Base-by-base conservation (phyloP, 2,329 filamentous ascomycete genomes). In the Elsinoe fawcettii region DNA sequence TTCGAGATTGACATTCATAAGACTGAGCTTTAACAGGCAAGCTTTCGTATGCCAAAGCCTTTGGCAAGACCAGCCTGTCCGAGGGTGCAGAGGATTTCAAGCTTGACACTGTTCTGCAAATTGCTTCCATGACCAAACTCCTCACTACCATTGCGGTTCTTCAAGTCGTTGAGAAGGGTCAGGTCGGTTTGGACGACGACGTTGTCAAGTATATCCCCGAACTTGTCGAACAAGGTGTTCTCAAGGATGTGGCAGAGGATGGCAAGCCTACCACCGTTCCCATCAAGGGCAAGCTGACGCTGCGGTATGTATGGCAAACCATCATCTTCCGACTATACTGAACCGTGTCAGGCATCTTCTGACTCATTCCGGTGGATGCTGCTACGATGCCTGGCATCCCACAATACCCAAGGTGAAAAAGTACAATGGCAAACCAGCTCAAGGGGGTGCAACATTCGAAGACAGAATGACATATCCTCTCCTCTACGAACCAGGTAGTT, bases 101-200 rank as follows among this genome's bases (percentile, higher is more conserved):
- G 34, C 60, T 66, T 22, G 65, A 70, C 46, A 65, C 65, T 3
- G 55, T 68, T 6, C 61, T 70, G 47, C 62, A 65, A 51, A 64
- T 71, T 1, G 69, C 69, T 18, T 70, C 67, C 4, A 61, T 63
- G 37, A 75, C 73, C 11, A 76, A 76, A 56, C 66, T 84, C 2
- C 60, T 81, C 55, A 74, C 80, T 1, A 73, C 74, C 1, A 74
- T 84, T 54, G 75, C 79, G 2, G 74, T 74, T 1, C 63, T 84
- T n/a, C 77, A 81, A 58, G 75, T 77, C 46, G 77, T 83, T 1
- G 80, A 83, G 34, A 71, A 76, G 5, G 78, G 78, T 0, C 65
- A 76, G 0, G 63, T 82, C 0, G 64, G 64, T 1, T 68, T 83
- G 0, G 72, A 75, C 7, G 74, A 73, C 2, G 75, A 81, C 55